Conservation (phyloP, 495 filamentous ascomycete genomes). For the Talaromyces trachyspermus region DNA sequence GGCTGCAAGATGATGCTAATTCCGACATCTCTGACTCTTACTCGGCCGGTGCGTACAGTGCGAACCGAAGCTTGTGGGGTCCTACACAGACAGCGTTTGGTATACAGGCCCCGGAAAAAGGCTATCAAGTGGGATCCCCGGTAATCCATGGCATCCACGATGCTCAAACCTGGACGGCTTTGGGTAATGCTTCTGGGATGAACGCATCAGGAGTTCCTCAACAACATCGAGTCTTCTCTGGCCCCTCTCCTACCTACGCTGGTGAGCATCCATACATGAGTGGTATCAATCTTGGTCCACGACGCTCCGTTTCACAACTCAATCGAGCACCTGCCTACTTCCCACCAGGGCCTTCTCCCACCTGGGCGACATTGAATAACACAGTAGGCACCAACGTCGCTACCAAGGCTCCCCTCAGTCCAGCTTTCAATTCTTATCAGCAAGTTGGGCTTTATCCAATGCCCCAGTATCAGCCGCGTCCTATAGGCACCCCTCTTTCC, state of each 20-base stretch:
- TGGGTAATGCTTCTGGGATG: constrained; percentile 7
- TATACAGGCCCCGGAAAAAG: constrained; percentile 21
- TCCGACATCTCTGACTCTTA: constrained; percentile 56
- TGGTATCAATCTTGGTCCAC: constrained; percentile 26
- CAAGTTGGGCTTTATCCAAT: constrained; percentile 45
- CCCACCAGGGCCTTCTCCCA: constrained; percentile 18
- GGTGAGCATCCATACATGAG: constrained; percentile 28
- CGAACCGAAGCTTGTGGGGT: constrained; percentile 58
- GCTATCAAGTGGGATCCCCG: constrained; percentile 18
- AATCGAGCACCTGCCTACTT: constrained; percentile 33
- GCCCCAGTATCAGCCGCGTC: constrained; percentile 57
- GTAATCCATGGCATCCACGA: constrained; percentile 11
- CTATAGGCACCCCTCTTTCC: constrained; percentile 74
- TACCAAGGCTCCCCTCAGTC: constrained; percentile 25
- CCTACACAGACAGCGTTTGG: constrained; percentile 24
- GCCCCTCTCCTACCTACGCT: constrained; percentile 24
- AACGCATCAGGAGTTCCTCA: constrained; percentile 10
- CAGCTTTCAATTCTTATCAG: constrained; percentile 33
- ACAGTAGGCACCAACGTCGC: constrained; percentile 17
- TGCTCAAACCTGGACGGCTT: constrained; percentile 6
- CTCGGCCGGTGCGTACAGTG: constrained; percentile 53
- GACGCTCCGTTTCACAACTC: constrained; percentile 31
- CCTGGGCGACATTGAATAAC: constrained; percentile 30
- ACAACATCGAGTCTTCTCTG: constrained; percentile 35
- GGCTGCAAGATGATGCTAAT: constrained; percentile 62